Evolutionary conservation across 2,329 filamentous ascomycete species (phyloP).

Genomic region (Fusarium pseudocircinatum): DNA sequence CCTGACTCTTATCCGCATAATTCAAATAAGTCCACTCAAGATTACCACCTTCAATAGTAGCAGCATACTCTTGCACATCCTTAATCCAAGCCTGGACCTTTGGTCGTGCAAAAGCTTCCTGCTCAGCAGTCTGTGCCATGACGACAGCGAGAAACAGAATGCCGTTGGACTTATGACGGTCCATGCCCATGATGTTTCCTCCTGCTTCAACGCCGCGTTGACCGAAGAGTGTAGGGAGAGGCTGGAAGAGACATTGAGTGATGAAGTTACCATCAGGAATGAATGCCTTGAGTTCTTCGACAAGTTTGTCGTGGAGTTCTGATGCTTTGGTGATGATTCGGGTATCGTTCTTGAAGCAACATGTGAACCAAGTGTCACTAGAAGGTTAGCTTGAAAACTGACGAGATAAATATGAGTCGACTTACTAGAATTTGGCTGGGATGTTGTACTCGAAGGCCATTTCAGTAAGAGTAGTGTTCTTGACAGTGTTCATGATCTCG

Average conservation of each 20-base stretch:
- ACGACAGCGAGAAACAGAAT: slow-evolving; percentile 15
- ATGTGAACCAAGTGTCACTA: slow-evolving; percentile 26
- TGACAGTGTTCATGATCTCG: slow-evolving; percentile 22
- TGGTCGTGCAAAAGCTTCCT: slow-evolving; percentile 13
- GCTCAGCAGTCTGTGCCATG: slow-evolving; percentile 16
- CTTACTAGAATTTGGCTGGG: slow-evolving; percentile 26
- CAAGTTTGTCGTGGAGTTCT: slow-evolving; percentile 18
- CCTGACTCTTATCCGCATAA: slow-evolving; percentile 32
- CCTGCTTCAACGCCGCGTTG: slow-evolving; percentile 24
- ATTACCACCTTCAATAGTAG: slow-evolving; percentile 23
- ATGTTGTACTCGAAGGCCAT: slow-evolving; percentile 34
- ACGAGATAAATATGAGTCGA: accelerated
- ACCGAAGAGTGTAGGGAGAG: slow-evolving; percentile 12
- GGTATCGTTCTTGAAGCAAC: slow-evolving; percentile 27
- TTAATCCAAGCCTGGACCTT: slow-evolving; percentile 17
- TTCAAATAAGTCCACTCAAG: slow-evolving; percentile 36
- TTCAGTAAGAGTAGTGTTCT: slow-evolving; percentile 24
- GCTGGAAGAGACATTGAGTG: slow-evolving; percentile 28
- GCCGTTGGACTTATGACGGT: slow-evolving; percentile 18
- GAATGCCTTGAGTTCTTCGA: slow-evolving; percentile 19
- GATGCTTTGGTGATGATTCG: slow-evolving; percentile 21
- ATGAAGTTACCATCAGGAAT: slow-evolving; percentile 23
- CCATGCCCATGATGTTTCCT: slow-evolving; percentile 26
- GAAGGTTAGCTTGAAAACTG: not conserved
- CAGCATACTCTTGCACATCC: slow-evolving; percentile 7